Base-by-base conservation (phyloP, 129 eudicot species). In the Flaveria linearis region DNA sequence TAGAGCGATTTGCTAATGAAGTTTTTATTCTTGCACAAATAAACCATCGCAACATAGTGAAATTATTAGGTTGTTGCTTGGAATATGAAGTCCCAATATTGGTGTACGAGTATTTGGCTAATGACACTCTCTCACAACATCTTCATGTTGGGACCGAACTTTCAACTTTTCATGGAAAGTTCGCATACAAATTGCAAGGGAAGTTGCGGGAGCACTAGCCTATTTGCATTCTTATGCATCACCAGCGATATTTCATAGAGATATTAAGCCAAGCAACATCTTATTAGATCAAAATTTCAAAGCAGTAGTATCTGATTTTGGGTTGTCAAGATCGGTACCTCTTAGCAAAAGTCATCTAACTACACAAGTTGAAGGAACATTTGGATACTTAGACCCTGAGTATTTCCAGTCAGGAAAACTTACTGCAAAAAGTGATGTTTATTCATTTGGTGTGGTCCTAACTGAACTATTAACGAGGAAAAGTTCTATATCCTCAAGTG, bases 401-500 rank as follows among this genome's bases (percentile, higher is more conserved):
- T 83, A 83, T 33, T 78, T 78, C 13, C 62, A 33, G 52, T 63
- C 82, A 0, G 68, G 81, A 4, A 76, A 75, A 42, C 77, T 86
- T 52, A 85, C 89, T 1, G 82, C 73, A 17, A 85, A 85, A 64
- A 85, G 86, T 62, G 89, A 82, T 43, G 89, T 85, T 25, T 78
- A 78, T 65, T 72, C 80, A n/a, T 83, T 83, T 33, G 86, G 81
- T 61, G 83, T 83, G 13, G 77, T 83, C 43, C 80, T 78, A 17
- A 73, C 72, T 0, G 83, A 82, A 68, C 87, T 86, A 14, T 67
- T 83, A 33, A 79, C 85, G 0, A 78, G 81, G 7, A 28, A 57
- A 61, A 80, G 68, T 18, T 55, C 60, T 10, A 25, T 76, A 5
- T 75, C 77, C 8, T 41, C 67, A 5, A 51, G 16, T 7, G 25